Percentiles rank a stretch among this genome's conserved stretches.
Evolutionary conservation across 768 basidiomycete species (phyloP).

Genomic region (Steccherinum ochraceum): DNA sequence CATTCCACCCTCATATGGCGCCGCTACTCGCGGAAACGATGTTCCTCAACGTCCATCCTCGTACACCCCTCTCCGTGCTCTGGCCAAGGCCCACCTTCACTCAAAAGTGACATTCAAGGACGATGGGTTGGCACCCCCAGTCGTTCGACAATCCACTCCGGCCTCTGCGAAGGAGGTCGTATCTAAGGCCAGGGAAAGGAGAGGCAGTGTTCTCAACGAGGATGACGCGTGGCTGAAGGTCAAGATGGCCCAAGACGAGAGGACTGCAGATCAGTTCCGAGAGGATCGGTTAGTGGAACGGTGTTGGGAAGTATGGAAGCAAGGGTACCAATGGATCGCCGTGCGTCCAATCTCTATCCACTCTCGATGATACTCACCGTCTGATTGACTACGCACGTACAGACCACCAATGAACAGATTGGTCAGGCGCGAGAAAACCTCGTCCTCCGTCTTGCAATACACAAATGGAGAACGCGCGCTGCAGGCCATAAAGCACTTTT

Average conservation of each 20-base stretch:
- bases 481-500: constrained; percentile 32
- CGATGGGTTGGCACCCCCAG: not conserved
- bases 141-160: not conserved
- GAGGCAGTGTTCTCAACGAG: constrained; percentile 51
- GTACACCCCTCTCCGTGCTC: constrained; percentile 7
- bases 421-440: constrained; percentile 62
- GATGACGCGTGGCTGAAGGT: constrained; percentile 78
- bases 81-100: constrained; percentile 9
- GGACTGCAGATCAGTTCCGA: constrained; percentile 64
- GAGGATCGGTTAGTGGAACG: constrained; percentile 57
- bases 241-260: constrained; percentile 61
- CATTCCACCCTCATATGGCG: constrained; percentile 45
- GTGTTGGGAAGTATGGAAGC: constrained; percentile 73
- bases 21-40: constrained; percentile 26
- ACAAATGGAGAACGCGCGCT: constrained; percentile 51
- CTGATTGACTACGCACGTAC: not conserved
- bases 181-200: constrained; percentile 29
- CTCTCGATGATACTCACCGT: constrained; percentile 9
- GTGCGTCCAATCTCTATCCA: constrained; percentile 44
- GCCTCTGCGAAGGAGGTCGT: constrained; percentile 5
- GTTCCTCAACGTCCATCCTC: constrained; percentile 7
- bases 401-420: constrained; percentile 74
- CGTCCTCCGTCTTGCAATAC: constrained; percentile 49
- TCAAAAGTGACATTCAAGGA: constrained; percentile 3
- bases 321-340: constrained; percentile 64